Base-by-base conservation (phyloP, 2,329 filamentous ascomycete species). In the Chalaropsis thielavioides region DNA sequence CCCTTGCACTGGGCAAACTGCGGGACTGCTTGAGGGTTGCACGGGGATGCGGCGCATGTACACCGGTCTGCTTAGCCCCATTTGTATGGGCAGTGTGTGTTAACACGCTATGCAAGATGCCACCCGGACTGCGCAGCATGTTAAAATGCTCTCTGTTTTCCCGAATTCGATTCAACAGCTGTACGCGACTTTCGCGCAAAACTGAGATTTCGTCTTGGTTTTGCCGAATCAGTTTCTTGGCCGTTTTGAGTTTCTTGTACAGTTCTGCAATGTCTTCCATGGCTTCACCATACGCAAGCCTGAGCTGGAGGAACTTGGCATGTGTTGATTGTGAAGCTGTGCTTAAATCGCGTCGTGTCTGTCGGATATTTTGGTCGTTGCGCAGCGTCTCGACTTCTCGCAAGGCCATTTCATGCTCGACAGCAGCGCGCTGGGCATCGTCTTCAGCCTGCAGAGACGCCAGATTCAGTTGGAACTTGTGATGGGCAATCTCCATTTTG, bases 391-490 rank as follows among this genome's bases (percentile, higher is more conserved):
- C 89, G 22, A 95, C 87, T 74, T 96, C 91, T 24, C 88, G 83
- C 68, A 90, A 84, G n/a, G 87, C 88, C 83, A 96, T 92, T 69
- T 94, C 89, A 70, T 95, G 88, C 74, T 96, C 92, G 4, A 96
- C 92, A 43, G 86, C 88, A 69, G 92, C 90, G 31, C 91, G 85
- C 74, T 95, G 92, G 10, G 90, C 83, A 38, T 91, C 87, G 70
- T 95, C 90, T 61, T 87, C 85, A 64, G 89, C 91, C 71, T 95
- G 90, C 69, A 96, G 85, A 62, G 83, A 85, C 35, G 95, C 81
- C 71, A 96, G 82, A 70, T 87, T 91, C 72, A 92, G 88, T 73
- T 96, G 92, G 64, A 97, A 78, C 75, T 94, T 95, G 77, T 94
- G 88, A 73, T 96, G 92, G 40, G 92, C 89, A 17, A 88, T 86